phyloP scores from a whole-genome alignment of 179 eudicot genomes.

The Actinidia chinensis region DNA sequence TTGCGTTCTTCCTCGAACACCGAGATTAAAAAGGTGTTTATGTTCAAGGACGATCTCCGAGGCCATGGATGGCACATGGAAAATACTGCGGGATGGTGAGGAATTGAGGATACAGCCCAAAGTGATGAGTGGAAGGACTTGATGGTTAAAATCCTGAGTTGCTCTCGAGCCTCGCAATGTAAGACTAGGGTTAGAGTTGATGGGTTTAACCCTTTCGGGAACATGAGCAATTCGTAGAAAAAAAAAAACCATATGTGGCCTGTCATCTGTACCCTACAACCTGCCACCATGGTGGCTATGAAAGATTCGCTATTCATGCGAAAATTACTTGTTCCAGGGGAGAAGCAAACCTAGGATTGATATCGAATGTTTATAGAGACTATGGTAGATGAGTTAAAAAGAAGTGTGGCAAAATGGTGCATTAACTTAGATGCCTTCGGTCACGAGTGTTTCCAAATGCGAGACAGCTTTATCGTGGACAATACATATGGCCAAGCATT shows the following conservation, averaged over 20 bases:
- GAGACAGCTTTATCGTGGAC: background rate
- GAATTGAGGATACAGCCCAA: background rate
- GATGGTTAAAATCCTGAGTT: background rate
- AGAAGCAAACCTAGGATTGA: background rate
- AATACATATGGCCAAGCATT: background rate
- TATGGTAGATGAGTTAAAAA: constrained; percentile 6
- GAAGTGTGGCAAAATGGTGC: background rate
- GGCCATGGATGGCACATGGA: background rate
- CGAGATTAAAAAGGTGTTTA: background rate
- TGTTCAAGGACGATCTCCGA: background rate
- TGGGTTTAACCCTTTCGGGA: background rate
- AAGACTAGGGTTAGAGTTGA: background rate
- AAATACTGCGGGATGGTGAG: no score
- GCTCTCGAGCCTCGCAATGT: background rate
- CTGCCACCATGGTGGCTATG: background rate
- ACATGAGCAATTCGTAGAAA: background rate
- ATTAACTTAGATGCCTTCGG: background rate
- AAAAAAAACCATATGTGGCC: background rate
- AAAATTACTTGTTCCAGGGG: background rate
- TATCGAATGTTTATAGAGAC: background rate
- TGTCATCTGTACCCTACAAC: background rate
- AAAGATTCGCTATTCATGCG: background rate
- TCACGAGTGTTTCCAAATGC: background rate
- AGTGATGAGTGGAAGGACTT: background rate
- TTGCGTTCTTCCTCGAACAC: background rate